Percentiles rank a stretch among this genome's conserved stretches.
Conservation (phyloP, 2,329 filamentous ascomycete species). For the Aciculosporium take region DNA sequence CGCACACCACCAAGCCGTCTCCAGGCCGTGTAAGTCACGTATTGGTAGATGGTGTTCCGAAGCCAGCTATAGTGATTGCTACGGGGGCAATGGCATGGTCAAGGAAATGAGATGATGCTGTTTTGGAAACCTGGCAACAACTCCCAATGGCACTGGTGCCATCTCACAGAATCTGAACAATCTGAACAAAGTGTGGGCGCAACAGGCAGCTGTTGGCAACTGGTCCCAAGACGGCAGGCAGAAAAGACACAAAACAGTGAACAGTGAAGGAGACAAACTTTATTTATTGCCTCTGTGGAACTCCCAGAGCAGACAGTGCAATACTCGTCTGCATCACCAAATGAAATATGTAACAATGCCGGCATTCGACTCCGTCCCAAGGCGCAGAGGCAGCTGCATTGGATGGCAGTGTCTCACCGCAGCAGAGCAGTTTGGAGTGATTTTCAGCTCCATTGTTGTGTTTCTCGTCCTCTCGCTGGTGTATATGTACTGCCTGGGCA, state of each 20-base stretch:
- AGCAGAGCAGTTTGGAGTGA: constrained; percentile 24
- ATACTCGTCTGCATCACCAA: neutral
- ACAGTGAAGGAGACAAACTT: too few species aligned
- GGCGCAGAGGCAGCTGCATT: constrained; percentile 10
- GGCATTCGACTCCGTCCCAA: neutral
- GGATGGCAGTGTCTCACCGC: constrained; percentile 27
- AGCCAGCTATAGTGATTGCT: too few species aligned
- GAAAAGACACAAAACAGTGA: neutral
- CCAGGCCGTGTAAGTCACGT: too few species aligned
- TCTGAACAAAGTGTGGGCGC: neutral
- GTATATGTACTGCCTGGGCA: constrained; percentile 22
- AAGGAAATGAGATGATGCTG: neutral
- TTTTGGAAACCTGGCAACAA: neutral
- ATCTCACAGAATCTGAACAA: too few species aligned
- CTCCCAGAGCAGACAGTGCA: neutral
- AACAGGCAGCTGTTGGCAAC: neutral
- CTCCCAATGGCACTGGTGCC: neutral
- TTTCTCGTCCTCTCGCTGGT: constrained; percentile 15
- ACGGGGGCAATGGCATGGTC: too few species aligned
- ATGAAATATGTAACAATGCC: neutral
- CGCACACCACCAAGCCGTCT: too few species aligned
- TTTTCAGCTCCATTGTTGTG: constrained; percentile 21
- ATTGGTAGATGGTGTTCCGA: too few species aligned
- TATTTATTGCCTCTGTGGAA: neutral
- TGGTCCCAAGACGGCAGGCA: neutral